Evolutionary conservation across 2,329 filamentous ascomycete species (phyloP).

Genomic region (Xylariaceae sp.): DNA sequence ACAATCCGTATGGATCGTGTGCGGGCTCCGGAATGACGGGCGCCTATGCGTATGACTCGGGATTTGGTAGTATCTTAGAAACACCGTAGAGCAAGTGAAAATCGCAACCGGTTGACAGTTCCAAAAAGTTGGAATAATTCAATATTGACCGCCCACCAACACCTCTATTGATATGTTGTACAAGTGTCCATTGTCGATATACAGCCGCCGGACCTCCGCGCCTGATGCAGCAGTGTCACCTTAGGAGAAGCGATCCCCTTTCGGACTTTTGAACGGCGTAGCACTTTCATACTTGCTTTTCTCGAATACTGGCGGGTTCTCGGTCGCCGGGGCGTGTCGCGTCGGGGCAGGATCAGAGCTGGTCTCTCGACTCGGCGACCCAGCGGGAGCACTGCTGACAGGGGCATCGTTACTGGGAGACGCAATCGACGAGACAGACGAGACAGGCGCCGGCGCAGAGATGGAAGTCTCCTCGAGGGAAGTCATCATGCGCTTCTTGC

Average conservation of each 20-base stretch:
- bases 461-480: constrained; percentile 46
- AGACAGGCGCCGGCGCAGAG: constrained; percentile 34
- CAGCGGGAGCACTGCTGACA: constrained; percentile 52
- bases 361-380: constrained; percentile 66
- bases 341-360: constrained; percentile 79
- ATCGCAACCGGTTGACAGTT: not conserved
- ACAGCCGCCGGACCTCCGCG: constrained; percentile 3
- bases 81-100: not conserved
- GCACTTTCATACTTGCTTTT: constrained; percentile 88
- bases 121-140: constrained; percentile 8
- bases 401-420: constrained; percentile 34
- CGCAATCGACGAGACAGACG: constrained; percentile 22
- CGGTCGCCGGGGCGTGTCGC: constrained; percentile 69
- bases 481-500: constrained; percentile 56
- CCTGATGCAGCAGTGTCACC: not conserved
- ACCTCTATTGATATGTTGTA: constrained; percentile 10
- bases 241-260: constrained; percentile 79
- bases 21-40: not conserved
- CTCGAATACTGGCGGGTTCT: constrained; percentile 60
- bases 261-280: constrained; percentile 68
- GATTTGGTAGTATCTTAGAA: too few species aligned
- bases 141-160: not conserved
- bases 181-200: constrained; percentile 1
- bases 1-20: not conserved
- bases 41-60: not conserved